A percentile compares a stretch with the other conserved stretches of the same genome.
phyloP scores from a whole-genome alignment of 176 grass and related monocot genomes.

The Miscanthus lutarioriparius region DNA sequence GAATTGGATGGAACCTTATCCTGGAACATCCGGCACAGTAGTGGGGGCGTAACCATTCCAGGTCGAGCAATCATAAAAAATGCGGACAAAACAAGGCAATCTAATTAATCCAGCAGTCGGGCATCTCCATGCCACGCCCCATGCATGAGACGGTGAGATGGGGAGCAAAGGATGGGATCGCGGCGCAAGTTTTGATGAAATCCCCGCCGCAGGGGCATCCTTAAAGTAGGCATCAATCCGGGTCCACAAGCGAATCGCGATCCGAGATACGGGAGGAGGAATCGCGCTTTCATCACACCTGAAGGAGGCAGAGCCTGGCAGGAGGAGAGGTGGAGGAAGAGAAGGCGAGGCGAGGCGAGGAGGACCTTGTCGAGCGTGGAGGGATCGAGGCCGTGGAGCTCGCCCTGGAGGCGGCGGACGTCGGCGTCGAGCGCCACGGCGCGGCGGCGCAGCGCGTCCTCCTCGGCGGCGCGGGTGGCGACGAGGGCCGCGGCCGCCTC shows the following conservation, averaged over 20 bases:
- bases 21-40: neutral
- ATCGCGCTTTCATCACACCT: neutral
- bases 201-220: neutral
- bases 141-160: neutral
- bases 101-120: neutral
- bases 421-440: slow-evolving; percentile 65
- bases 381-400: slow-evolving; percentile 34
- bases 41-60: neutral
- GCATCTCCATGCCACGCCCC: neutral
- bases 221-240: neutral
- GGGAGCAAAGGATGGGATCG: neutral
- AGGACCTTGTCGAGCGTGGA: slow-evolving; percentile 57
- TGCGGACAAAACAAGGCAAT: neutral
- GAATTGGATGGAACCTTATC: neutral
- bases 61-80: neutral
- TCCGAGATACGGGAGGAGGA: neutral
- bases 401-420: slow-evolving; percentile 56
- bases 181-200: neutral
- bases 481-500: slow-evolving; percentile 58
- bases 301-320: neutral
- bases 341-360: neutral
- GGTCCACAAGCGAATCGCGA: neutral
- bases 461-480: slow-evolving; percentile 47
- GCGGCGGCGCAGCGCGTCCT: slow-evolving; percentile 73
- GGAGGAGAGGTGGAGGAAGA: no score